Evolutionary conservation across 257 asterid species (phyloP), one percentile per base, ranked within the genome.

Genomic region (Fraxinus pennsylvanica): DNA sequence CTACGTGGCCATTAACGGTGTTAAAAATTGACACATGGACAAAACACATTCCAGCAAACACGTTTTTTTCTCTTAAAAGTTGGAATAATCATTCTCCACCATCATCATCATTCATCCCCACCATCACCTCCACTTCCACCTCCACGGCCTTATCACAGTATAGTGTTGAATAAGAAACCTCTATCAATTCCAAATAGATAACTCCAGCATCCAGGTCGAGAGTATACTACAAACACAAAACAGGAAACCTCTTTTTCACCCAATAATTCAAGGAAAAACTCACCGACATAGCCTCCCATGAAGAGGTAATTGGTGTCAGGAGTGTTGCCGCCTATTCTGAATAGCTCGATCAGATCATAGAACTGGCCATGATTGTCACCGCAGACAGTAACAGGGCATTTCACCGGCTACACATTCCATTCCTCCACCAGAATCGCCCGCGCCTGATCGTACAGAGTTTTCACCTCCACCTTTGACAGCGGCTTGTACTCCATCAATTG

Each of bases 261-360:
- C 35, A 74, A 63, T 52, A 67, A 50, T 77, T 74, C 43, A 30
- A 75, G 57, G 25, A 36, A 68, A 76, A 71, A 76, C 98, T 90
- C 82, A 91, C 98, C 97, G 45, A 93, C 98, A 67, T 93, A 93
- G 81, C 91, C 98, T 15, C 98, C 98, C 97, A 93, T 93, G 84
- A 93, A 93, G 52, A 93, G 97, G 72, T 93, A 93, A 84, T 93
- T 93, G 30, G 98, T 93, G 75, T 93, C 96, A 14, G 97, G 98
- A 74, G 97, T 82, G 43, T 85, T 90, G 72, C 98, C 98, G 6
- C 98, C 98, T 29, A 91, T 93, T 78, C 92, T 84, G 65, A 93
- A 93, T 41, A 93, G 96, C 91, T 93, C 98, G 78, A 93, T 86
- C 70, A 93, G 90, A 88, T 93, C 98, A 82, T 93, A 93, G 76